Percentiles rank a stretch among this genome's conserved stretches.
phyloP scores from a whole-genome alignment of 2,329 filamentous ascomycete species.

The Aureobasidium melanogenum region DNA sequence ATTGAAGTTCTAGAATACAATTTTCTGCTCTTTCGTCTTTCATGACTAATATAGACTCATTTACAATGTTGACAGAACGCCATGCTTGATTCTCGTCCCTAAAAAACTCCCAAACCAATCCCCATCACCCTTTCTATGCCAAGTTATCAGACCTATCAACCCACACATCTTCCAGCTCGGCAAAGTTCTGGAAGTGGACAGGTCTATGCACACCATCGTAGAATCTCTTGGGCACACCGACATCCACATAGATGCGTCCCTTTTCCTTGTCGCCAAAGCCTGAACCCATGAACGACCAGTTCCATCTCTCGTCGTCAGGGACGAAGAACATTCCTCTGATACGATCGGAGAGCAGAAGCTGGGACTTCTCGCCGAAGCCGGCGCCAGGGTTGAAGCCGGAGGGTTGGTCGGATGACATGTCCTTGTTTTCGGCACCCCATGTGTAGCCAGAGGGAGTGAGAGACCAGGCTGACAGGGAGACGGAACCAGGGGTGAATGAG shows the following conservation, averaged over 20 bases:
- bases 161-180: slow-evolving; percentile 93
- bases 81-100: not conserved
- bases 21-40: not conserved
- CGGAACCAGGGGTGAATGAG: slow-evolving; percentile 91
- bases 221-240: slow-evolving; percentile 80
- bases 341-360: slow-evolving; percentile 83
- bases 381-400: slow-evolving; percentile 71
- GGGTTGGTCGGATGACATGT: slow-evolving; percentile 83
- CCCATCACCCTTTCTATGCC: slow-evolving; percentile 45
- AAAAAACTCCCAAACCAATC: not conserved
- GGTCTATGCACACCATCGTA: slow-evolving; percentile 90
- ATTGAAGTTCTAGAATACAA: not conserved
- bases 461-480: slow-evolving; percentile 88
- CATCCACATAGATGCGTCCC: slow-evolving; percentile 72
- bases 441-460: slow-evolving; percentile 88
- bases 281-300: slow-evolving; percentile 96
- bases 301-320: slow-evolving; percentile 84
- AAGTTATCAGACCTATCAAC: slow-evolving; percentile 91
- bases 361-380: slow-evolving; percentile 88
- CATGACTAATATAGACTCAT: not conserved
- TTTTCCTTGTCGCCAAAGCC: slow-evolving; percentile 83
- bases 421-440: slow-evolving; percentile 95
- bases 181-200: slow-evolving; percentile 94
- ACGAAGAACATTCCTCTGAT: slow-evolving; percentile 95
- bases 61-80: not conserved